Evolutionary conservation across 345 rosid genomes (phyloP).

Genomic region (Ricinus communis): DNA sequence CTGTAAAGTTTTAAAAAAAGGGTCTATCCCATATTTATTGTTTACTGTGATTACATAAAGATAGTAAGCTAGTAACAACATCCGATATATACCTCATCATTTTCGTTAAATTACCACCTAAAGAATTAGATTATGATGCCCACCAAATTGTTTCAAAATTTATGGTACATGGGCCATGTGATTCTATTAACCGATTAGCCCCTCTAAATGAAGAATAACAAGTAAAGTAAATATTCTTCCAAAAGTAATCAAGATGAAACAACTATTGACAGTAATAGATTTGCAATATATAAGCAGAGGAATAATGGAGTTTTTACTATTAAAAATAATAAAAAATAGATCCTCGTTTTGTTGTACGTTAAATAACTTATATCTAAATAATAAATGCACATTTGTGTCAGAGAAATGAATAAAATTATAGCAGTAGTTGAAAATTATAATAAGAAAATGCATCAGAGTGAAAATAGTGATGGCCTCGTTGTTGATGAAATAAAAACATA

Average conservation of each 20-base stretch:
- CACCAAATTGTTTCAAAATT: not conserved
- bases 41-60: not conserved
- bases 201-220: not conserved
- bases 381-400: not conserved
- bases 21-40: not conserved
- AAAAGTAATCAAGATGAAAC: not conserved
- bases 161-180: not conserved
- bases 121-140: not conserved
- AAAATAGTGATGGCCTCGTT: not conserved
- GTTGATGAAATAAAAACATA: not conserved
- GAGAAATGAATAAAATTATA: too few species aligned
- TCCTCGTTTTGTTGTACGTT: not conserved
- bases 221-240: not conserved
- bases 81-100: not conserved
- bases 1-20: too few species aligned
- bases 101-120: not conserved
- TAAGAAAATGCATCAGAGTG: not conserved
- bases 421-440: not conserved
- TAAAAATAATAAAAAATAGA: not conserved
- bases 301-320: too few species aligned
- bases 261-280: not conserved
- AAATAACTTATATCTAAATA: not conserved
- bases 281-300: not conserved
- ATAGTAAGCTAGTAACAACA: rapidly evolving
- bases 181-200: not conserved